These are phyloP conservation scores for Apiospora koreana DNA, from an alignment of 2,329 filamentous ascomycete genomes.

Conservation along the genomic window DNA sequence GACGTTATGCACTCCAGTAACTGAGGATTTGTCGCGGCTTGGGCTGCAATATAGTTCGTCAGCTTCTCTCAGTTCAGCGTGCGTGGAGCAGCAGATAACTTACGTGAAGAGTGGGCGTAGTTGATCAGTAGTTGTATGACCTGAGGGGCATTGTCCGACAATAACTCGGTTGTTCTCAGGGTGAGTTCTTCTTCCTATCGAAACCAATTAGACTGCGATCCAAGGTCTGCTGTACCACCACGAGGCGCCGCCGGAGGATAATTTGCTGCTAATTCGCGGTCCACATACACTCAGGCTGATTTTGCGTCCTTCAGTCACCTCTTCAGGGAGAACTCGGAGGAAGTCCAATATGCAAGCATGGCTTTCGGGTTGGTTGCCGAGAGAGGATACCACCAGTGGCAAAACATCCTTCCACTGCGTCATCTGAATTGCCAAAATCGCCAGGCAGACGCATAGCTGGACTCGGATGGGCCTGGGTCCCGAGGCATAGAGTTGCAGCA, in stretches of 20 bases:
- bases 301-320: slow-evolving; percentile 98
- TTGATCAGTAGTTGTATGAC: slow-evolving; percentile 85
- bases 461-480: slow-evolving; percentile 85
- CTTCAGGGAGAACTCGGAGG: slow-evolving; percentile 92
- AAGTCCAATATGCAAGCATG: slow-evolving; percentile 93
- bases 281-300: slow-evolving; percentile 98
- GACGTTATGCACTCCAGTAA: slow-evolving; percentile 95
- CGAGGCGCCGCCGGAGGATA: slow-evolving; percentile 26
- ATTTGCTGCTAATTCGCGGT: slow-evolving; percentile 55
- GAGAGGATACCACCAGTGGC: slow-evolving; percentile 73
- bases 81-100: slow-evolving; percentile 32
- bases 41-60: slow-evolving; percentile 47
- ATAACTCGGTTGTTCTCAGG: slow-evolving; percentile 80
- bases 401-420: slow-evolving; percentile 93
- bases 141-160: slow-evolving; percentile 86
- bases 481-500: slow-evolving; percentile 78
- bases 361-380: slow-evolving; percentile 75
- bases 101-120: slow-evolving; percentile 91
- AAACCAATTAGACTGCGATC: slow-evolving; percentile 47
- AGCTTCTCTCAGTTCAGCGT: slow-evolving; percentile 20
- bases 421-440: slow-evolving; percentile 95
- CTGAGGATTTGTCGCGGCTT: slow-evolving; percentile 82
- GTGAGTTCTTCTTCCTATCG: slow-evolving; percentile 92
- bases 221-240: slow-evolving; percentile 32
- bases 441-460: slow-evolving; percentile 92